Evolutionary conservation across 73 alveolate species (phyloP), one percentile per base, ranked within the genome.

Genomic region (Uronychia setigera): DNA sequence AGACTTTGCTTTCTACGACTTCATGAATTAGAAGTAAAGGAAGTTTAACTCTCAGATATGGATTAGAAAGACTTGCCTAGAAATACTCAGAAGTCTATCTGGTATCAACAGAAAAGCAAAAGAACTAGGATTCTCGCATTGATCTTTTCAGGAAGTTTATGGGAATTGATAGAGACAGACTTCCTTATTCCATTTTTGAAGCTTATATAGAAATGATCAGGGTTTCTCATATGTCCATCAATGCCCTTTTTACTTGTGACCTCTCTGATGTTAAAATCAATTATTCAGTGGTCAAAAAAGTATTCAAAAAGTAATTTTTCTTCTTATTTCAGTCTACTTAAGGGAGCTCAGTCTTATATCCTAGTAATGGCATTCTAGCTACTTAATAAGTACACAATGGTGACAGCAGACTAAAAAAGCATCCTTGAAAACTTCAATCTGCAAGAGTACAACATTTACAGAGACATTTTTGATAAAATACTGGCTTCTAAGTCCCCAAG

Each of bases 41-140:
- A 19, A 46, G 5, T 5, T 19, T 46, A 46, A 11, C 19, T 19
- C 5, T 19, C 67, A 46, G 67, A 19, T 46, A 78, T 57, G 92
- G 92, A 13, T 35, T 86, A 35, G 92, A 79, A 9, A 29, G 33
- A 26, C 59, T 86, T 32, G 87, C 92, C 1, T 30, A 79, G 31
- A 86, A 86, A 33, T 86, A 86, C 78, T 13, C 87, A 58, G 92
- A 86, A 32, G 84, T 86, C 32, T 86, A 86, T 33, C 46, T 86
- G 0, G 74, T 34, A 0, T 77, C 87, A n/a, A 33, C 75, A 1
- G 34, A 78, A 27, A 77, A 59, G 30, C 67, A 46, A 31, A 1
- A 74, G 60, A 80, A 79, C 27, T 58, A 83, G n/a, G 92, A 86
- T 32, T 78, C 85, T 11, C 58, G 92, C 34, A 57, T 86, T 26